Evolutionary conservation across 768 basidiomycete species (phyloP), one percentile per base, ranked within the genome.

Genomic region (Russula sp.): DNA sequence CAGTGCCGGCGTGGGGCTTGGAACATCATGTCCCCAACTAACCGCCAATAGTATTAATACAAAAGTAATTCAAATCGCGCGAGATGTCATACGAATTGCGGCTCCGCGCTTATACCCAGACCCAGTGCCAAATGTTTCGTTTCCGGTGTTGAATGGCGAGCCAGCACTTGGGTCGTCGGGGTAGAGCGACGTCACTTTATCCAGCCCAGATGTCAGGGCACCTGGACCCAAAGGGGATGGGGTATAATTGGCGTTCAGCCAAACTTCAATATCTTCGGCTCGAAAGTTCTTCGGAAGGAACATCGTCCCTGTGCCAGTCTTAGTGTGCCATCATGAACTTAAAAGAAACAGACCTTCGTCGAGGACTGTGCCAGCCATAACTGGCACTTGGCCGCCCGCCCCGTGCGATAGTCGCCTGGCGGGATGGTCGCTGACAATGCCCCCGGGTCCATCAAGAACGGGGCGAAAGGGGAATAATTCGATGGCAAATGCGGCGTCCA

Each of bases 131-230:
- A 81, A 82, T 0, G 79, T 79, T 26, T 79, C 68, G 63, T 77
- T 75, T 6, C 81, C 80, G 2, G 81, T 82, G 14, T 73, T 74
- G 64, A 76, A 83, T 0, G 82, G 82, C 0, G 79, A 78, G 2
- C 82, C 82, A 34, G 74, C 63, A 16, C 78, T 70, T 24, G 81
- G 77, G 44, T 72, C 69, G 60, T 79, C 71, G 0, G 80, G 80
- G 67, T 83, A 82, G 3, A 79, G 66, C 22, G 76, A 61, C 0
- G 79, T 63, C 0, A 80, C 32, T 16, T 61, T 65, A 8, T 74
- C 67, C 3, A 72, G 66, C 2, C 72, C 73, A 2, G 55, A 55
- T 40, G 46, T 71, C 22, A 68, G 55, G 13, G 42, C 53, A n/a
- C 3, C 54, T n/a, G 48, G 26, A n/a, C 67, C 67, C 28, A 48